Base-by-base conservation (phyloP, 2,329 filamentous ascomycete species). In the Hortaea werneckii region DNA sequence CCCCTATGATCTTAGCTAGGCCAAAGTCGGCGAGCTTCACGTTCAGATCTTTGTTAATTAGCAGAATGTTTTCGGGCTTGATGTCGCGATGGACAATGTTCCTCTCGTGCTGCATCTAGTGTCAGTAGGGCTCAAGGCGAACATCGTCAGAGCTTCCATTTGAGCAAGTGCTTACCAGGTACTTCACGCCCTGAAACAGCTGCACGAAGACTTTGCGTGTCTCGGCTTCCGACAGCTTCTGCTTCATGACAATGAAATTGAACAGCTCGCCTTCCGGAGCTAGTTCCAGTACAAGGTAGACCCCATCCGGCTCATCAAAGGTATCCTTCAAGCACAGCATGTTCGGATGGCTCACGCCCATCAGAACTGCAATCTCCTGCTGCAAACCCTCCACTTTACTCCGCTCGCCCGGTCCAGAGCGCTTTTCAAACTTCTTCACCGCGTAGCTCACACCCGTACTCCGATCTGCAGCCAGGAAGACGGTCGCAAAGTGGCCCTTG, bases 11-110 rank as follows among this genome's bases (percentile, higher is more conserved):
- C 69, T 98, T 98, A 37, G 92, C 90, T 34, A 98, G 76, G 40
- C 92, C 92, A 66, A 98, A 98, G 66, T 98, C 92, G 13, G 89
- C 92, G 50, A 98, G 71, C 68, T 98, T 98, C 52, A 95, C 83
- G 48, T 82, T 82, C 28, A 95, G 70, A 30, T 92, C 76, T 59
- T 87, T 87, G 66, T 95, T 87, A 5, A 84, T 80, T 32, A 98
- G 71, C 6, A 98, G 70, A 30, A 98, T 96, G 59, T 96, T 96
- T 63, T 96, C 90, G 0, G 89, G 90, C 66, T 95, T 96, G 68
- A 98, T 95, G 58, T 98, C 92, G 47, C 92, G 84, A 65, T 98
- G 92, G 5, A 96, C 89, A 64, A 98, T 94, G 58, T 92, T 94
- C 51, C 92, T 85, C 50, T 96, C 92, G 63, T 98, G 92, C 90